These are phyloP conservation scores for Colletotrichum aenigma DNA, from an alignment of 2,329 filamentous ascomycete species.

Conservation along the genomic window DNA sequence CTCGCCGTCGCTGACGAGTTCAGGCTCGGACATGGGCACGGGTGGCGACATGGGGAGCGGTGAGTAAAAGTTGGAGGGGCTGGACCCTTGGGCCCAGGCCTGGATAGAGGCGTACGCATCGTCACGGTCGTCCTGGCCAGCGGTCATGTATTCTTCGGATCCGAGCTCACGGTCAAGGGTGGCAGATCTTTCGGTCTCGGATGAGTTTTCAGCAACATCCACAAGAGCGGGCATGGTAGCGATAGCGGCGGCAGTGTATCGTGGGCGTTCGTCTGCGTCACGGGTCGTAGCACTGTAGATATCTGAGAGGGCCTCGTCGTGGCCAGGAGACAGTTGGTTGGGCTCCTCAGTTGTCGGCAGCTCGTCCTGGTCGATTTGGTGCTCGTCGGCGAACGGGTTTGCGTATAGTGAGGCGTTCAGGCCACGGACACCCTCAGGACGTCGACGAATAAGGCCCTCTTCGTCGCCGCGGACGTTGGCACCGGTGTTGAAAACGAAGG, in stretches of 20 bases:
- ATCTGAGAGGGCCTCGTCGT: slow-evolving; percentile 54
- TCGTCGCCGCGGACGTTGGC: slow-evolving; percentile 44
- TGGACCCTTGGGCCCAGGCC: slow-evolving; percentile 64
- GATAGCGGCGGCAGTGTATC: slow-evolving; percentile 24
- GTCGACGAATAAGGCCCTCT: slow-evolving; percentile 54
- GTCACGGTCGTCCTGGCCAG: slow-evolving; percentile 49
- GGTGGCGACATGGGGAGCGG: slow-evolving; percentile 59
- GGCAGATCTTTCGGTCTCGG: slow-evolving; percentile 11
- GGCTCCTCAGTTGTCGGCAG: slow-evolving; percentile 30
- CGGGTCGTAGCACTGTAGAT: slow-evolving; percentile 63
- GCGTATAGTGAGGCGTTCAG: slow-evolving; percentile 52
- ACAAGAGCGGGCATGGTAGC: slow-evolving; percentile 32
- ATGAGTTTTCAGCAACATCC: slow-evolving; percentile 28
- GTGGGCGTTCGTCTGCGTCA: slow-evolving; percentile 29
- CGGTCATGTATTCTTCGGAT: slow-evolving; percentile 57
- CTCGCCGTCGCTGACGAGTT: slow-evolving; percentile 56
- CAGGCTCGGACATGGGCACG: slow-evolving; percentile 55
- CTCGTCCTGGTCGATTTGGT: slow-evolving; percentile 56
- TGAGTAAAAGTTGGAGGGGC: slow-evolving; percentile 60
- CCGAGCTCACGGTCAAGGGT: slow-evolving; percentile 35
- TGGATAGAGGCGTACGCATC: slow-evolving; percentile 66
- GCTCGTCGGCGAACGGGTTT: slow-evolving; percentile 65
- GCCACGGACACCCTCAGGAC: slow-evolving; percentile 49
- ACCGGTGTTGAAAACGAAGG: slow-evolving; percentile 63
- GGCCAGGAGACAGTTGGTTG: slow-evolving; percentile 47